Base-by-base conservation (phyloP, 225 moss, liverwort and hornwort genomes). In the Anthoceros angustus region DNA sequence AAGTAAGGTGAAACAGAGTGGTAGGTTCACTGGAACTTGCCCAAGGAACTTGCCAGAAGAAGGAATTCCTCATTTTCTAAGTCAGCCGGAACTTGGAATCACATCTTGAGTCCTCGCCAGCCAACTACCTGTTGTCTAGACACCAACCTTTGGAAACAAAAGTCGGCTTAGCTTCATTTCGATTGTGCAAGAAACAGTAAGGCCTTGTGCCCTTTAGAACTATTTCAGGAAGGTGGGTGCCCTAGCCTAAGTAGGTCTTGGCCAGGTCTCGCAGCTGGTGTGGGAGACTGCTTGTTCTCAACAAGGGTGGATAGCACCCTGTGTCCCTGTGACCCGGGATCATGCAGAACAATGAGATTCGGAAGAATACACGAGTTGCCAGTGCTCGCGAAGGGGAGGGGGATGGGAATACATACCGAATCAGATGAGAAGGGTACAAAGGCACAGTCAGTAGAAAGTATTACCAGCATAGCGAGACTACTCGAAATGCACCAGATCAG, bases 191-290 rank as follows among this genome's bases (percentile, higher is more conserved):
- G 2, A 25, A 45, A 12, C 25, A 4, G 10, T 48, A 0, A 39
- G n/a, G 32, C 6, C 25, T 67, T 10, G 16, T 32, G 6, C 63
- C 12, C 61, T 10, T 62, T 12, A 62, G 10, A 18, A 64, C 40
- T 32, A 32, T 40, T 4, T 26, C 24, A 49, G 14, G 11, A 43
- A 67, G n/a, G 39, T 26, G n/a, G 50, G 12, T 61, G 61, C 55
- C 71, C 72, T 63, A 86, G 83, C 85, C 82, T 69, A 86, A 75
- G 69, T 76, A 80, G 23, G 73, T 76, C 68, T 83, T 80, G 42
- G 80, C 78, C 67, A 86, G 67, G 68, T 80, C 82, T 62, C 83
- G 83, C 72, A 86, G 73, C 83, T 83, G 83, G 76, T 83, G 82
- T 68, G 80, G 78, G 45, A 69, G 74, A 40, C 85, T 82, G 63